phyloP scores from a whole-genome alignment of 805 yeast species.

The Wickerhamomyces tratensis region DNA sequence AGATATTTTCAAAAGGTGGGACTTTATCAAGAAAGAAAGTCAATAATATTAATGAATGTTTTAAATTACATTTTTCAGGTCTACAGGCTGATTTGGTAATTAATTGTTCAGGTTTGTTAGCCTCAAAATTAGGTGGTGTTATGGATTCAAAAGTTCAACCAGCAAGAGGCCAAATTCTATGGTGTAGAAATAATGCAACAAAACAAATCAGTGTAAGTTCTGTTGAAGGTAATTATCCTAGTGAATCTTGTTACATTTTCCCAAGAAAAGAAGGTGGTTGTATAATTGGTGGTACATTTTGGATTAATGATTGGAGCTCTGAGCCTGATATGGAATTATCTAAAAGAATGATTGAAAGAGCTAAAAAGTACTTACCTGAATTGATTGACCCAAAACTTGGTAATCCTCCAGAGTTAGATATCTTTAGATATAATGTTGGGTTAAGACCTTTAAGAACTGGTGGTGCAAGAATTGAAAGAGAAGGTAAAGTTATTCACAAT shows the following conservation, averaged over 20 bases:
- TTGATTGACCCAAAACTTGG: slow-evolving; percentile 21
- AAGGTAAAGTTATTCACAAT: slow-evolving; percentile 40
- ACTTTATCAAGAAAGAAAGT: slow-evolving; percentile 32
- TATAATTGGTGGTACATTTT: slow-evolving; percentile 48
- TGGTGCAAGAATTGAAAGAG: slow-evolving; percentile 45
- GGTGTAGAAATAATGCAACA: slow-evolving; percentile 19
- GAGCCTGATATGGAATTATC: slow-evolving; percentile 34
- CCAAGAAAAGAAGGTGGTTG: slow-evolving; percentile 73
- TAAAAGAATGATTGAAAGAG: slow-evolving; percentile 28
- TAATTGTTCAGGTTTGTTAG: slow-evolving; percentile 48
- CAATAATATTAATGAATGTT: slow-evolving; percentile 38
- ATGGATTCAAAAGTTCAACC: slow-evolving; percentile 36
- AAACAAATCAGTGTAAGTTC: slow-evolving; percentile 14
- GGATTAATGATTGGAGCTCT: slow-evolving; percentile 20
- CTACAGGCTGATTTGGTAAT: slow-evolving; percentile 38
- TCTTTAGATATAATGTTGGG: slow-evolving; percentile 47
- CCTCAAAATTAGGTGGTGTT: slow-evolving; percentile 34
- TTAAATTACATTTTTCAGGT: slow-evolving; percentile 27
- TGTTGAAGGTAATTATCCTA: slow-evolving; percentile 18
- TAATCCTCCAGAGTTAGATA: slow-evolving; percentile 29
- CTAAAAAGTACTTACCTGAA: slow-evolving; percentile 18
- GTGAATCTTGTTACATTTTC: slow-evolving; percentile 47
- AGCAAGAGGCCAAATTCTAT: slow-evolving; percentile 51
- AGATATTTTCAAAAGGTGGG: slow-evolving; percentile 38
- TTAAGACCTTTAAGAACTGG: slow-evolving; percentile 57